A percentile compares a stretch with the other conserved stretches of the same genome.
phyloP scores from a whole-genome alignment of 169 alveolate species.

The Perkinsus olseni region DNA sequence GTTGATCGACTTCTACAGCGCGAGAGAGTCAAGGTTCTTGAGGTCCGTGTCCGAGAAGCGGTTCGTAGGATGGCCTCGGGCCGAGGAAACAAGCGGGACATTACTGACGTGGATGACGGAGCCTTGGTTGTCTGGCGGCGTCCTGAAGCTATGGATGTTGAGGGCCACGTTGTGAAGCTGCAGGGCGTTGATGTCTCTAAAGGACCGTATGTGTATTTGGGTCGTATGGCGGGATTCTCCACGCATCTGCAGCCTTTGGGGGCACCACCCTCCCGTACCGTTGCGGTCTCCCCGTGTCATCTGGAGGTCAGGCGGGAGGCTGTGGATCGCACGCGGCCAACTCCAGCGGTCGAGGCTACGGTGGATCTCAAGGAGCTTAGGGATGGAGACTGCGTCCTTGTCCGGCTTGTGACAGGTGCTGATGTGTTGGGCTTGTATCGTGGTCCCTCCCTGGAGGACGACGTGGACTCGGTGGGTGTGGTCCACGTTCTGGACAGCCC shows the following conservation, averaged over 20 bases:
- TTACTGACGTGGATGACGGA: neutral
- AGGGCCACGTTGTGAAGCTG: neutral
- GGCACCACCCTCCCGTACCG: neutral
- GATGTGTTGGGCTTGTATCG: neutral
- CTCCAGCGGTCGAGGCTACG: neutral
- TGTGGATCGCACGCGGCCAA: neutral
- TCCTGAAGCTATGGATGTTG: neutral
- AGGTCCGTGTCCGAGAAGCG: neutral
- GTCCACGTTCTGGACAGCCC: neutral
- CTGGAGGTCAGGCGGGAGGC: neutral
- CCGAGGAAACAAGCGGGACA: neutral
- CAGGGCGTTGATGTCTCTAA: neutral
- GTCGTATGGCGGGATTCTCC: neutral
- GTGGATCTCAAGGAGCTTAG: neutral
- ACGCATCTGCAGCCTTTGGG: neutral
- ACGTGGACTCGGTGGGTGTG: neutral
- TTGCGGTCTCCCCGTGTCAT: neutral
- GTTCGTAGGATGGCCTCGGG: neutral
- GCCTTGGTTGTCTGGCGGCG: neutral
- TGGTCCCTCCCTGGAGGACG: neutral
- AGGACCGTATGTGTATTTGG: neutral
- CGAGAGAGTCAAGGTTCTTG: neutral
- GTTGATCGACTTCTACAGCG: too few species aligned
- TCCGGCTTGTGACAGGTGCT: neutral
- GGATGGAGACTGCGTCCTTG: neutral